These are phyloP conservation scores for Symbiodinium natans DNA, from an alignment of 73 alveolate species.

Conservation along the genomic window DNA sequence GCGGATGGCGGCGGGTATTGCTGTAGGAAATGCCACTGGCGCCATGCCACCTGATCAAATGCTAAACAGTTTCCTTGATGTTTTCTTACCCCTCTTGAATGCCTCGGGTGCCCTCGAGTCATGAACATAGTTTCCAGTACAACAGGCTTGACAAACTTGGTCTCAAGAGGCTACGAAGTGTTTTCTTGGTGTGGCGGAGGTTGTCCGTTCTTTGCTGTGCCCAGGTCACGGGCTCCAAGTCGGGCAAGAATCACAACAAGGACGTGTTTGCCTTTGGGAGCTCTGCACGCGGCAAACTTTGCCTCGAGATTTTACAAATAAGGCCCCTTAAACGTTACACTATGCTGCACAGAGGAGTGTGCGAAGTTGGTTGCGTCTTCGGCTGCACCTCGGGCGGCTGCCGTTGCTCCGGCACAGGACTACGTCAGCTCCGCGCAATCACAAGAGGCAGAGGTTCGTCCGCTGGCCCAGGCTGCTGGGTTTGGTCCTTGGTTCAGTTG, in stretches of 20 bases:
- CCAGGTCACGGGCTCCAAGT: constrained; percentile 54
- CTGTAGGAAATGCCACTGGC: constrained; percentile 90
- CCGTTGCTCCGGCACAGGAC: background rate
- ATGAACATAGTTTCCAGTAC: no score
- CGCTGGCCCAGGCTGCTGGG: no score
- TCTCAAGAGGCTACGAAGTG: no score
- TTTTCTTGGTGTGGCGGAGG: no score
- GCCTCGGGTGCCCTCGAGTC: no score
- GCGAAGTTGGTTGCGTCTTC: background rate
- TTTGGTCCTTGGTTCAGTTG: no score
- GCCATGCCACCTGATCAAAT: constrained; percentile 35
- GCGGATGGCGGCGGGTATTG: constrained; percentile 39
- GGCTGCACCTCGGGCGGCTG: background rate
- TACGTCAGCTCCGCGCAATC: background rate
- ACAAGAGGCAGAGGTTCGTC: background rate
- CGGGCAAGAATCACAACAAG: constrained; percentile 65
- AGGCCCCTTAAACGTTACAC: background rate
- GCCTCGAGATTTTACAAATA: background rate
- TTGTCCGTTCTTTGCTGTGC: no score
- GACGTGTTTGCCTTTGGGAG: background rate
- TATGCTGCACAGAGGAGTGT: background rate
- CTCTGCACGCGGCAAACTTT: no score
- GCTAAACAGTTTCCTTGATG: no score
- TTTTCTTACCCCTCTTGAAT: no score
- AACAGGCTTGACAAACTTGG: no score